Percentiles rank a stretch among this genome's conserved stretches.
Conservation (phyloP, 371 early-diverging fungal genomes). For the Lichtheimia hyalospora region DNA sequence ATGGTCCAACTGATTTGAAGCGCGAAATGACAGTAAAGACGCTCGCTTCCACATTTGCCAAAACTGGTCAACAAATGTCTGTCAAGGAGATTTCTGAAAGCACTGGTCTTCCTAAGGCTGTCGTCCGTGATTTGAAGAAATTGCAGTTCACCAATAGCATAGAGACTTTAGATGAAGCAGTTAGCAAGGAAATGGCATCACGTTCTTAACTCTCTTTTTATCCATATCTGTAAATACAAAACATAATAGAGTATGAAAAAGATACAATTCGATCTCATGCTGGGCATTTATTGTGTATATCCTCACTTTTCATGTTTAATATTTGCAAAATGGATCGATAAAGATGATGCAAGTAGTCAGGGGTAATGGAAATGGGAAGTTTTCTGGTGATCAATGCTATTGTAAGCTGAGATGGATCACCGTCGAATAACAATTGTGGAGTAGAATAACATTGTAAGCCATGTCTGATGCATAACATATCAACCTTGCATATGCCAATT, state of each 20-base stretch:
- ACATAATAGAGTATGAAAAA: too few relatives aligned
- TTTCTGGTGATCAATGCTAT: too few relatives aligned
- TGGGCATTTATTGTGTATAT: too few relatives aligned
- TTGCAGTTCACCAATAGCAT: slow-evolving; percentile 37
- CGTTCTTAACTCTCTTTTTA: neutral
- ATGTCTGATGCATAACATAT: too few relatives aligned
- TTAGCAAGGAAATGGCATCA: slow-evolving; percentile 8
- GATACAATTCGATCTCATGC: too few relatives aligned
- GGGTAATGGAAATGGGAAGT: too few relatives aligned
- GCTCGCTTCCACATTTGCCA: slow-evolving; percentile 34
- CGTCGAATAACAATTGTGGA: too few relatives aligned
- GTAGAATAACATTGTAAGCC: too few relatives aligned
- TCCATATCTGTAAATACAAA: neutral
- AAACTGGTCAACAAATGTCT: slow-evolving; percentile 17
- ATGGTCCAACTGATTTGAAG: slow-evolving; percentile 61
- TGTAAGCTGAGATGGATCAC: too few relatives aligned
- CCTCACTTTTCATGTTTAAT: too few relatives aligned
- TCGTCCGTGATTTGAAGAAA: slow-evolving; percentile 45
- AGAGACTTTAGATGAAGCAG: slow-evolving; percentile 10
- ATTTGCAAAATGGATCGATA: neutral
- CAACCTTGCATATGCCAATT: too few relatives aligned
- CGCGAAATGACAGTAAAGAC: slow-evolving; percentile 51
- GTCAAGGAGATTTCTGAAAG: slow-evolving; percentile 27
- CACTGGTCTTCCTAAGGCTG: slow-evolving; percentile 28
- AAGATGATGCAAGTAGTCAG: neutral